Conservation (phyloP, 805 yeast genomes). For the Isabelozyma gotoi region DNA sequence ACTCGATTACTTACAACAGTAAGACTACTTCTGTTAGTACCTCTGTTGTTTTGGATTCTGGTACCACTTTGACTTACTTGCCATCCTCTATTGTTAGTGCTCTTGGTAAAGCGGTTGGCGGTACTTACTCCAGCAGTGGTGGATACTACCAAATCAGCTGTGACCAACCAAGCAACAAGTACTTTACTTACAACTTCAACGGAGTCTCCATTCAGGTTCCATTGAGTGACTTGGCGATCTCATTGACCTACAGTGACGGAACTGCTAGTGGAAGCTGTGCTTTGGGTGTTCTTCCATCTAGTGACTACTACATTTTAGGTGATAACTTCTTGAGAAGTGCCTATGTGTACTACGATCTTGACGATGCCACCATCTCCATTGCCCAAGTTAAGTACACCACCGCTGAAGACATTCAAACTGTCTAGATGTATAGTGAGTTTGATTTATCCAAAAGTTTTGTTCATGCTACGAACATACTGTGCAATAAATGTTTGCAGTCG, state of each 20-base stretch:
- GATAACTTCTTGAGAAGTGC: constrained; percentile 56
- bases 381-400: constrained; percentile 45
- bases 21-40: constrained; percentile 14
- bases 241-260: constrained; percentile 26
- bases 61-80: constrained; percentile 40
- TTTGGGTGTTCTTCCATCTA: constrained; percentile 14
- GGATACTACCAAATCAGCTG: constrained; percentile 53
- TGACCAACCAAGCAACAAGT: constrained; percentile 8
- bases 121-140: constrained; percentile 18
- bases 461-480: no score
- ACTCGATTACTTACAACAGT: constrained; percentile 8
- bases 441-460: no score
- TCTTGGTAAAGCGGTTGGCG: constrained; percentile 3
- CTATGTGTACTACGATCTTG: constrained; percentile 60
- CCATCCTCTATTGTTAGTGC: constrained; percentile 29
- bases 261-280: constrained; percentile 32
- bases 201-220: constrained; percentile 17
- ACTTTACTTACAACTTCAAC: constrained; percentile 11
- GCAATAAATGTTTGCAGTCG: no score
- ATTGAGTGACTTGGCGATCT: constrained; percentile 11
- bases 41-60: constrained; percentile 33
- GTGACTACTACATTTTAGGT: constrained; percentile 9
- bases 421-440: no score
- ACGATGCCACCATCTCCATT: constrained; percentile 49
- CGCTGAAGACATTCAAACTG: background rate